Base-by-base conservation (phyloP, 2,329 filamentous ascomycete species). In the Fusarium chuoi region DNA sequence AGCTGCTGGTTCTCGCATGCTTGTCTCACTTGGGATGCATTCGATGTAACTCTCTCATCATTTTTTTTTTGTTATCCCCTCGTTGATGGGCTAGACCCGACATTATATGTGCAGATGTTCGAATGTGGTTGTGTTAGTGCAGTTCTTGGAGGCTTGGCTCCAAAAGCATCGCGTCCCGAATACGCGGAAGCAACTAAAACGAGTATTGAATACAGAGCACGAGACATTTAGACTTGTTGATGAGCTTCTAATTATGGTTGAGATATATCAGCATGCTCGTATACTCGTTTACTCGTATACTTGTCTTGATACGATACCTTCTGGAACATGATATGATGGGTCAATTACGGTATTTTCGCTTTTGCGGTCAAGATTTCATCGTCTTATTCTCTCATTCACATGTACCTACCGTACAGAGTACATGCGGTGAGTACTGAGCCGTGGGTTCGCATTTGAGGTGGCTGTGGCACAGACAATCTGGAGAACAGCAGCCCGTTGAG, bases 21-120 rank as follows among this genome's bases (percentile, higher is more conserved):
- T 49, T 74, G 68, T 74, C 68, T 69, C 56, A 56, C 30, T 65
- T 59, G 61, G 33, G 48, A 60, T 48, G 41, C 65, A 60, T 41
- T 55, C 24, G 24, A 42, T 66, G 38, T 33, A 39, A 51, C 55
- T 48, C 28, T 52, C 44, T 44, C 62, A 57, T 49, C 62, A 41
- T 59, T 42, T 70, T 57, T 48, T 6, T 33, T 6, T 11, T 11
- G 7, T 8, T 20, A 42, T 48, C 38, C 60, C 60, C 45, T 70
- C 41, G 17, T 33, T 26, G 54, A 35, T 48, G 61, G 49, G 51
- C 36, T 33, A 61, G 44, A 51, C 30, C 36, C 39, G 35, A 54
- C 35, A 35, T 63, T 65, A 49, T 49, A 49, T 51, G 44, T 52
- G 45, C 51, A 56, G 38, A 6, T 24, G 36, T 45, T 35, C 24